Evolutionary conservation across 2,329 filamentous ascomycete species (phyloP), one percentile per base, ranked within the genome.

Genomic region (Nemania serpens): DNA sequence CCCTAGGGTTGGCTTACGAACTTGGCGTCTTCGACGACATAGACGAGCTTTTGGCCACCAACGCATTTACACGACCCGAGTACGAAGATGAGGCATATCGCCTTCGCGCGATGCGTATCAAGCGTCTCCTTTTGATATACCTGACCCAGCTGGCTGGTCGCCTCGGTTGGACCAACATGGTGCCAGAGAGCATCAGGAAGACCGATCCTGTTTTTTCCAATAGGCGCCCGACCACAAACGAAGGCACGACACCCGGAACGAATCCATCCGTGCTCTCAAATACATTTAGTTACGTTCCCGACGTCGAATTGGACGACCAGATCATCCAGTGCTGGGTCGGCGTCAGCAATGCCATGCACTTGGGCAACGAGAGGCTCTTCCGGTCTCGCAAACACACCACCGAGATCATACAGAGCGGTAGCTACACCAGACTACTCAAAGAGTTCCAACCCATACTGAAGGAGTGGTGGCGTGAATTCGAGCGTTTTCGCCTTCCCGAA

Each of bases 21-120:
- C 86, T 99, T 34, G 95, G 95, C 11, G 92, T 99, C 2, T 99
- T 98, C 69, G 95, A 98, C 68, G 88, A 93, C 60, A 91, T 93
- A 66, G 91, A 91, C 59, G 90, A 93, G 69, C 73, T 87, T 68
- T 75, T 88, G 57, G 83, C 82, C 60, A 79, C 85, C 52, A 79
- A 84, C 60, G 79, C 83, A 62, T 86, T 87, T 66, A 82, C 82
- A 15, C 80, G 85, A 34, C 85, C 85, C 3, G 85, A 89, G 71
- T 89, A 88, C 60, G 88, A 93, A 61, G 90, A 96, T 60, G 88
- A 91, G 68, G 82, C 84, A 0, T 93, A 93, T 69, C 87, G 91
- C 33, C 86, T 91, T 58, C 86, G 93, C 46, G 90, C 91, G 43
- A 85, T 85, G 67, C 91, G 94, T 62, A 90, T 97, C 69, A 93